Base-by-base conservation (phyloP, 2,329 filamentous ascomycete genomes). In the Aaosphaeria arxii region DNA sequence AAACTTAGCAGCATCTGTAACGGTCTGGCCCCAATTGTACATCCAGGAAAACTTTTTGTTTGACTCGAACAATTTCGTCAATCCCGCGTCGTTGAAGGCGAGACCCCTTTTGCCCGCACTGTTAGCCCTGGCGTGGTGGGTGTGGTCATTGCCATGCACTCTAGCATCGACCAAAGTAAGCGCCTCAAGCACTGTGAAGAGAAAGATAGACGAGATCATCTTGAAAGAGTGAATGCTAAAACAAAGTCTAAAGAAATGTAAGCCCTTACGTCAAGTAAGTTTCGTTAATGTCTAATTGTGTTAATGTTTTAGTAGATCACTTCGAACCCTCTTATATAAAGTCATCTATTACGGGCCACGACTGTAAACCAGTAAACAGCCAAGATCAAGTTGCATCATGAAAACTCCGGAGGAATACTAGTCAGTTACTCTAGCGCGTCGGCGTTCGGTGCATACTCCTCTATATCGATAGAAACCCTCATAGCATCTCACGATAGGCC, bases 21-120 rank as follows among this genome's bases (percentile, higher is more conserved):
- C 65, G 13, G 59, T 59, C 42, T 78, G 77, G 45, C 74, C 82
- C 86, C 86, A 89, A 77, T 88, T 86, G 75, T 87, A 87, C 44
- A 73, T 77, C 85, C 85, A 89, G 28, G 69, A 67, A 59, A 82
- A 9, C 17, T 40, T 40, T 9, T 9, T 9, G 24, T 28, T 28
- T 24, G 17, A 24, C 7, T 7, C 9, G 39, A 40, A 40, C 7
- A n/a, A 24, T 9, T 40, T 28, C 9, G 39, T 40, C 7, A 40
- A 24, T 11, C 9, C 9, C 24, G 9, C 39, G 7, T 40, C 17
- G 17, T 40, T 40, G 17, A 11, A 40, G 7, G 39, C 39, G 7
- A 40, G 39, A 28, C 39, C 39, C 2, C 39, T 9, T 17, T 40
- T 40, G 9, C 39, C 39, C 9, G 39, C 11, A n/a, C 9, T 17